Base-by-base conservation (phyloP, 2,329 filamentous ascomycete species). In the Ophiostoma piceae region DNA sequence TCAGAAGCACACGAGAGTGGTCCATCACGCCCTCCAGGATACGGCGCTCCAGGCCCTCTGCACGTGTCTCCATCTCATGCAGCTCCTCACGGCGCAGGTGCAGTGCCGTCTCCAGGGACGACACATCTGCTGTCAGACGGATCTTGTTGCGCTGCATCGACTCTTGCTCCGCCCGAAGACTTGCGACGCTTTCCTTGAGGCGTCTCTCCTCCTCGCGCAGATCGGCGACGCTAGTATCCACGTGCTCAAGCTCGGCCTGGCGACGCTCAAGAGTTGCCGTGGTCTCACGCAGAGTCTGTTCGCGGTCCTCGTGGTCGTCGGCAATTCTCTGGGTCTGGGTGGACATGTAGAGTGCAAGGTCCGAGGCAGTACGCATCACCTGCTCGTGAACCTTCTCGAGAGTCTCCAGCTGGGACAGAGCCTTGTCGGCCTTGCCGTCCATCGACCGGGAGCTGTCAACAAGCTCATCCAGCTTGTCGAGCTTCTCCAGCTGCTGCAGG, bases 1-100 rank as follows among this genome's bases (percentile, higher is more conserved):
- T 91, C 71, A 98, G 86, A n/a, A 97, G 84, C 35, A 94, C 89
- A 7, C 94, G 90, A 26, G 94, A 97, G 78, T 98, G 94, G 75
- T 98, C 94, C 81, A 99, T 96, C 73, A 98, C 92, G 35, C 94
- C 94, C 74, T 98, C 94, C 41, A 99, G 82, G 74, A 99, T 97
- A 35, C 95, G 89, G 68, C 94, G 91, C 80, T 99, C 95, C 32
- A 99, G 84, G 3, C 88, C 87, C 78, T 97, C 93, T 2, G 94
- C 95, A 72, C 94, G 91, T 12, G 86, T 83, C 78, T 98, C 94
- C 91, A 99, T 97, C 35, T 91, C 85, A 65, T 92, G 88, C 71
- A 99, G 87, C 80, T 98, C 95, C 74, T 98, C 94, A 64, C 92
- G 90, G 69, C 95, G 90, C 70, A 98, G 89, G 22, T 90, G 88